A percentile compares a stretch with the other conserved stretches of the same genome.
These are phyloP conservation scores for Hibiscus mutabilis DNA, from an alignment of 345 rosid species.

Conservation along the genomic window DNA sequence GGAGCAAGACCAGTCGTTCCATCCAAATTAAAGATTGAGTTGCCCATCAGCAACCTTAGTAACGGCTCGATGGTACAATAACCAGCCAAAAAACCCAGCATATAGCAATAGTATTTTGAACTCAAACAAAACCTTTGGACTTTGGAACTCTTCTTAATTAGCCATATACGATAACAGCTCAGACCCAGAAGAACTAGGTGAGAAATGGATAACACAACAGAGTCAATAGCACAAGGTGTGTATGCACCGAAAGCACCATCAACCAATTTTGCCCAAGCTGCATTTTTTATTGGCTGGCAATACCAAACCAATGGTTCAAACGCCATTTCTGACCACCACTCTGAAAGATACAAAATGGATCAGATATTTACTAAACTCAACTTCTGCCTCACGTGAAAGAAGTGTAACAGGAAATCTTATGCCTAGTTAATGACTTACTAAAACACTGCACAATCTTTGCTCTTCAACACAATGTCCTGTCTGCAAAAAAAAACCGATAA, in stretches of 20 bases:
- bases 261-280: slow-evolving; percentile 51
- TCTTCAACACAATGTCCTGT: slow-evolving; percentile 6
- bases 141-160: slow-evolving; percentile 42
- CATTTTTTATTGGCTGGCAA: slow-evolving; percentile 61
- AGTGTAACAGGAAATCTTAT: not conserved
- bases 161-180: slow-evolving; percentile 71
- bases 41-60: slow-evolving; percentile 56
- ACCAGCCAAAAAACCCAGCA: slow-evolving; percentile 55
- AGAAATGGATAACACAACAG: slow-evolving; percentile 56
- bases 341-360: slow-evolving; percentile 11
- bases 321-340: slow-evolving; percentile 38
- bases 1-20: slow-evolving; percentile 60
- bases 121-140: slow-evolving; percentile 55
- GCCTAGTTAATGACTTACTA: not conserved
- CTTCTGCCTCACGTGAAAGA: not conserved
- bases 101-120: slow-evolving; percentile 49
- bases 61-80: slow-evolving; percentile 71
- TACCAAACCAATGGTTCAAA: slow-evolving; percentile 66
- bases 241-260: slow-evolving; percentile 67
- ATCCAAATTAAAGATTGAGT: slow-evolving; percentile 53
- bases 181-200: slow-evolving; percentile 62
- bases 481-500: slow-evolving; percentile 5
- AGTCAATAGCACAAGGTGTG: slow-evolving; percentile 70
- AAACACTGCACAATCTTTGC: not conserved
- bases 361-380: not conserved